Evolutionary conservation across 495 filamentous ascomycete genomes (phyloP), one percentile per base, ranked within the genome.

Genomic region (Antarctomyces pellizariae): DNA sequence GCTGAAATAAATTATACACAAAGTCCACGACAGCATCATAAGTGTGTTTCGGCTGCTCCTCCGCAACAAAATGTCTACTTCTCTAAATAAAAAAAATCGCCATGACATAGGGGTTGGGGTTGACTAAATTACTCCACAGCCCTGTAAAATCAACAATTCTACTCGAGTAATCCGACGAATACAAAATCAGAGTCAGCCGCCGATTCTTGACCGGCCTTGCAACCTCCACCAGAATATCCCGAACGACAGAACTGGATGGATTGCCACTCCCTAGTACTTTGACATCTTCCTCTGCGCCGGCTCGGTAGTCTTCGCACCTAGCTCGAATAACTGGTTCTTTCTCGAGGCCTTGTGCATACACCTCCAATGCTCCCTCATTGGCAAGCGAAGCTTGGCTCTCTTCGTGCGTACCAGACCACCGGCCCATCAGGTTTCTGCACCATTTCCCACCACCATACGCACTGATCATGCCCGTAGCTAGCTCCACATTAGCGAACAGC

Each of bases 41-140:
- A 7, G 44, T 43, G 25, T 44, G 40, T 20, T 54, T 45, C 9
- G 50, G 47, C n/a, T 39, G 50, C 42, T 62, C 57, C 39, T 63
- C 59, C 4, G 53, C 48, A 12, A 57, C 23, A 38, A 54, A 64
- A 49, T 67, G 60, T 5, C 61, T 59, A 17, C 47, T 44, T 1
- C 48, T 54, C 29, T 52, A 40, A 6, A 35, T 46, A 22, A 62
- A 26, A 4, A 34, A 45, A 9, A 34, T 28, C 7, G 29, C 29
- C 31, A 30, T 32, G 28, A 54, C 37, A 20, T 33, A 22, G 22
- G 26, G 31, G 11, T 46, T 39, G 15, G 45, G 32, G 16, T 38
- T 34, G 9, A 53, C 34, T 58, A 56, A 66, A 16, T 52, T 43
- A 28, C 34, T 43, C 62, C 61, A 66, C 9, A 50, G 44, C 9